A percentile compares a stretch with the other conserved stretches of the same genome.
Conservation (phyloP, 768 basidiomycete species). For the Auriscalpium orientale region DNA sequence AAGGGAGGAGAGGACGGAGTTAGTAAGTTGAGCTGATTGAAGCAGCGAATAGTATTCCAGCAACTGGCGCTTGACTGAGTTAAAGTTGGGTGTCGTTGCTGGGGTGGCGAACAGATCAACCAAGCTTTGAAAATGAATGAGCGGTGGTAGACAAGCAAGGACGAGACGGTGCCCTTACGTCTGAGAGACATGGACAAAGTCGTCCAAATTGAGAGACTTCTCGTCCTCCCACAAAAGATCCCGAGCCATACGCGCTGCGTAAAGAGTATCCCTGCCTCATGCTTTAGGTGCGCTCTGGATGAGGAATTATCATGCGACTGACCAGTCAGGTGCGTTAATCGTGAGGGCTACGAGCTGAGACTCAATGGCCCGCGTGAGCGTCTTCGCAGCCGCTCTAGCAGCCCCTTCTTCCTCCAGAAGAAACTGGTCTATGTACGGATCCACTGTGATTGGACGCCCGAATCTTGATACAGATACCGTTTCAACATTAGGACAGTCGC, state of each 20-base stretch:
- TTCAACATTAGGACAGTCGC: neutral
- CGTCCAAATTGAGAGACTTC: constrained; percentile 64
- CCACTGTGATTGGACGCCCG: constrained; percentile 72
- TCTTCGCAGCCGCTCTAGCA: constrained; percentile 76
- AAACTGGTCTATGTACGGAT: constrained; percentile 71
- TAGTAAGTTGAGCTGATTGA: constrained; percentile 73
- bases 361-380: constrained; percentile 71
- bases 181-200: constrained; percentile 82
- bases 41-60: constrained; percentile 86
- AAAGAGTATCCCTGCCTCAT: constrained; percentile 75
- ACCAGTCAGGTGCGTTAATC: constrained; percentile 95
- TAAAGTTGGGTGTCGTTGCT: constrained; percentile 52
- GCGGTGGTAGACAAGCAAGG: constrained; percentile 8
- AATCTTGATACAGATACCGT: constrained; percentile 44
- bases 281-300: neutral
- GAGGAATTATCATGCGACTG: constrained; percentile 20
- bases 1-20: constrained; percentile 75
- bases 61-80: constrained; percentile 57
- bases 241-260: constrained; percentile 85
- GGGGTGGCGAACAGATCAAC: constrained; percentile 81
- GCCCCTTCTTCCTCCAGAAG: constrained; percentile 59
- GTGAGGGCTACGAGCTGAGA: constrained; percentile 63
- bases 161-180: constrained; percentile 51
- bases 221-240: constrained; percentile 90
- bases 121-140: constrained; percentile 40